Conservation (phyloP, 768 basidiomycete species). For the Kwoniella pini region DNA sequence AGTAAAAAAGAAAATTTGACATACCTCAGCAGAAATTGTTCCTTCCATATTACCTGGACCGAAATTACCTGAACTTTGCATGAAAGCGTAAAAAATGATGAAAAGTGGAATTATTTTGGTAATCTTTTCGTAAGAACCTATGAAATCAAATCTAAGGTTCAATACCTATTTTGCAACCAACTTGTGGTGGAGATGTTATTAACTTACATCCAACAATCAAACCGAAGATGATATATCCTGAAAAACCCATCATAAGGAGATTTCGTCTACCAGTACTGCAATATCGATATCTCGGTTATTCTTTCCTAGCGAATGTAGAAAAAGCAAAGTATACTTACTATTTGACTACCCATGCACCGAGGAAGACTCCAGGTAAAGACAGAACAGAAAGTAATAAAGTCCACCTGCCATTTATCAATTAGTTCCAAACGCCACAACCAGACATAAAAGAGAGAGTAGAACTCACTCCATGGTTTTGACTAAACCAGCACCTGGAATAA, state of each 20-base stretch:
- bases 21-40: constrained; percentile 29
- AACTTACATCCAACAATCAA: constrained; percentile 21
- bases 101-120: constrained; percentile 67
- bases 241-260: constrained; percentile 60
- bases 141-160: not conserved
- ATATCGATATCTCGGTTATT: not conserved
- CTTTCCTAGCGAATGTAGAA: not conserved
- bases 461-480: constrained; percentile 60
- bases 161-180: not conserved
- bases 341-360: constrained; percentile 58
- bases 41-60: constrained; percentile 67
- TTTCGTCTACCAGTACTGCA: constrained; percentile 34
- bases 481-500: constrained; percentile 60
- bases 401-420: constrained; percentile 22
- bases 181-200: constrained; percentile 28
- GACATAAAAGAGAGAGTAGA: not conserved
- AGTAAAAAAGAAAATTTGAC: constrained; percentile 2
- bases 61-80: constrained; percentile 68
- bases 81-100: constrained; percentile 70
- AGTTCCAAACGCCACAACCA: not conserved
- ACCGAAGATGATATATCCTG: constrained; percentile 65
- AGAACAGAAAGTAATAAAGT: constrained; percentile 27
- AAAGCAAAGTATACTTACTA: constrained; percentile 48
- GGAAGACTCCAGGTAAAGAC: constrained; percentile 60
- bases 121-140: constrained; percentile 62